Base-by-base conservation (phyloP, 768 basidiomycete species). In the Tephrocybe rancida region DNA sequence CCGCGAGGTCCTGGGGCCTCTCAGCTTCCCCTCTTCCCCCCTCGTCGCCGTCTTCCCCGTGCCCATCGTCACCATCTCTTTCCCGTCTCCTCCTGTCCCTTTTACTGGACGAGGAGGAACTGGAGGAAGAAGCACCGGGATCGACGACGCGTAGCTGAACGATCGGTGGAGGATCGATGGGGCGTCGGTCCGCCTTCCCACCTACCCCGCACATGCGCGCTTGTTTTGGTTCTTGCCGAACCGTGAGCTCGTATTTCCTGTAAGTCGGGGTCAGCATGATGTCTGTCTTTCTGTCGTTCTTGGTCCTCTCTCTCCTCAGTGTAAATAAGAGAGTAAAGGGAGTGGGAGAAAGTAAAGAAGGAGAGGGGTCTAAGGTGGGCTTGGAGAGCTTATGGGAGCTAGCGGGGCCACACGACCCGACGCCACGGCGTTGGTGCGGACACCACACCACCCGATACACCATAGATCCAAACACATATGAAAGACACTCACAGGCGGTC, bases 81-180 rank as follows among this genome's bases (percentile, higher is more conserved):
- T 59, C 52, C 56, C 53, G 52, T 53, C n/a, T 16, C 32, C 34
- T 11, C 51, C 35, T 63, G 39, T 14, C 43, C 56, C 32, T 38
- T 52, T 43, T 46, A 46, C 44, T 41, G 2, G 50, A 21, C 22
- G n/a, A n/a, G n/a, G n/a, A n/a, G n/a, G n/a, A n/a, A n/a, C 42
- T 32, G 13, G 5, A 6, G 3, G 41, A 21, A 42, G 49, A 2
- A 8, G 54, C 54, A 0, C 34, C 41, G n/a, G 83, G 86, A 72
- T 94, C 89, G 61, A 92, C 77, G 50, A 97, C 91, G 50, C 89
- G 86, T 7, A 98, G 84, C 69, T 96, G 93, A n/a, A 98, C 86
- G 72, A 98, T 95, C 16, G 95, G 95, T 1, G 95, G 94, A 0
- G 95, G 95, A 76, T 98, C 95, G 66, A 98, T 94, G 2, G 95